Evolutionary conservation across 2,329 filamentous ascomycete species (phyloP).

Genomic region (Aspergillus sclerotialis): DNA sequence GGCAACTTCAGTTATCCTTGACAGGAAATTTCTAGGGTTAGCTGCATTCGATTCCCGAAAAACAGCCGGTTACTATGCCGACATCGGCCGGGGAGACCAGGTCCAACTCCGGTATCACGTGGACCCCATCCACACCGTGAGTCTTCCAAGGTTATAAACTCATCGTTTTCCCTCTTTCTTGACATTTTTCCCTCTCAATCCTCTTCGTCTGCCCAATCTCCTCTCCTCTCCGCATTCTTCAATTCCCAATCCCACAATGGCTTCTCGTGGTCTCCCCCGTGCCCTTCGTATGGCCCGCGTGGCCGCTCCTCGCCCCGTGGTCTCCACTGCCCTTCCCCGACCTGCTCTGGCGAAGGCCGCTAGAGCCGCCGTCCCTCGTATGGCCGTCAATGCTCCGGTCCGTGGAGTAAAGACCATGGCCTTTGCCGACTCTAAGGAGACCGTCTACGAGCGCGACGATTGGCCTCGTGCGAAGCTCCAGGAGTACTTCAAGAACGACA

Average conservation of each 20-base stretch:
- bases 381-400: constrained; percentile 36
- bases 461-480: constrained; percentile 98
- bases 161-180: constrained; percentile 7
- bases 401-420: constrained; percentile 98
- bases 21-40: too few species aligned
- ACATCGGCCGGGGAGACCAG: constrained; percentile 21
- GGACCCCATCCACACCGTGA: constrained; percentile 4
- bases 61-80: constrained; percentile 6
- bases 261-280: constrained; percentile 45
- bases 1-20: too few species aligned
- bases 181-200: constrained; percentile 4
- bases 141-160: constrained; percentile 1
- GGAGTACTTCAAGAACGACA: constrained; percentile 99
- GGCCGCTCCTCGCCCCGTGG: constrained; percentile 52
- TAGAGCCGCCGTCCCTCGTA: constrained; percentile 33
- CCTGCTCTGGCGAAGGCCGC: constrained; percentile 40
- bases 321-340: constrained; percentile 50
- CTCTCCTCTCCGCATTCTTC: constrained; percentile 8
- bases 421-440: constrained; percentile 93
- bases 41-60: too few species aligned
- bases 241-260: constrained; percentile 31
- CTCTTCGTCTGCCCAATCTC: constrained; percentile 5
- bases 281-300: constrained; percentile 52
- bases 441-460: constrained; percentile 94
- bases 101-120: constrained; percentile 23